Conservation (phyloP, 73 alveolate genomes). For the Tetrahymena borealis region DNA sequence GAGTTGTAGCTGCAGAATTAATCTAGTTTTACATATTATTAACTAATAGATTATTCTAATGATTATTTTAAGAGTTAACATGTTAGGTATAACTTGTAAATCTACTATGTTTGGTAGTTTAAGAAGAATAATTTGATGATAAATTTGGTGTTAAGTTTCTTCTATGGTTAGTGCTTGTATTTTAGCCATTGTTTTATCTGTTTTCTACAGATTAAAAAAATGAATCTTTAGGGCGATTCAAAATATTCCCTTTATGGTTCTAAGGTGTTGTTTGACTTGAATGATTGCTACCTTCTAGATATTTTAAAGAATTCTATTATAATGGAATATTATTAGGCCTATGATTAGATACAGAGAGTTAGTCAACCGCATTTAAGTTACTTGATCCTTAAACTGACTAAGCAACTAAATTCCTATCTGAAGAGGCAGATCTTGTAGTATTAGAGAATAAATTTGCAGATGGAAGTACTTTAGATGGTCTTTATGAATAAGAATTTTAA, state of each 20-base stretch:
- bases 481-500: not conserved
- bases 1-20: not conserved
- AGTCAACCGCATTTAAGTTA: not conserved
- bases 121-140: not conserved
- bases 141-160: not conserved
- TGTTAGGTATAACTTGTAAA: not conserved
- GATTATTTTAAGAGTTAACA: not conserved
- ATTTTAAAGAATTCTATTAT: not conserved
- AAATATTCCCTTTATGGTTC: not conserved
- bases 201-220: not conserved
- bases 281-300: not conserved
- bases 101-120: not conserved
- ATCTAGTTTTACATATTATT: not conserved
- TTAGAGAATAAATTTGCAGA: not conserved
- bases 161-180: not conserved
- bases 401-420: not conserved
- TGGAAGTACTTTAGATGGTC: not conserved
- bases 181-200: not conserved
- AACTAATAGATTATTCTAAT: not conserved
- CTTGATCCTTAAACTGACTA: not conserved
- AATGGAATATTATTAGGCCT: not conserved
- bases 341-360: not conserved
- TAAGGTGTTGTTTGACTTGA: not conserved
- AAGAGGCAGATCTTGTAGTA: not conserved
- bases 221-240: not conserved